A percentile compares a stretch with the other conserved stretches of the same genome.
These are phyloP conservation scores for Naegleria lovaniensis DNA, from an alignment of 208 protist genomes.

Conservation along the genomic window DNA sequence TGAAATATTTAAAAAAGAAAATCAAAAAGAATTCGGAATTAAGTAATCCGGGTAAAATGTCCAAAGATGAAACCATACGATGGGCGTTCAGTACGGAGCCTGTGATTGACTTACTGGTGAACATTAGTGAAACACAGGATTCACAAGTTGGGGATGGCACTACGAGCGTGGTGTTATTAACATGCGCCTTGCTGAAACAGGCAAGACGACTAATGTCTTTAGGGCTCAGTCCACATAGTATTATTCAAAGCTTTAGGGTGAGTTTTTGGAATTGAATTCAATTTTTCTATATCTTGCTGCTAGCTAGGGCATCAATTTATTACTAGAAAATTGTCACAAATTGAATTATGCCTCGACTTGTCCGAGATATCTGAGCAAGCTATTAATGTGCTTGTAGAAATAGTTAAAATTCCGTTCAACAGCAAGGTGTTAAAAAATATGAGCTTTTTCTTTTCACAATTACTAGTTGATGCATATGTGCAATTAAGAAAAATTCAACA, in stretches of 20 bases:
- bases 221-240: constrained; percentile 95
- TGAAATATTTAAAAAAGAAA: constrained; percentile 92
- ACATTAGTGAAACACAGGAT: constrained; percentile 97
- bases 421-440: neutral
- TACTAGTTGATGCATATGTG: constrained; percentile 31
- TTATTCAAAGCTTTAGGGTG: constrained; percentile 91
- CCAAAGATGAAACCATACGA: neutral
- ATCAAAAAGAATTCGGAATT: neutral
- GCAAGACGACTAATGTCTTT: constrained; percentile 97
- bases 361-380: neutral
- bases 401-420: neutral
- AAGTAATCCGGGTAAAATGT: constrained; percentile 44
- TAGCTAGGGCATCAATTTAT: neutral
- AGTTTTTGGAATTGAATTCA: constrained; percentile 35
- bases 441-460: neutral
- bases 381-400: neutral
- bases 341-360: neutral
- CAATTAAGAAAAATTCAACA: constrained; percentile 88
- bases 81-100: neutral
- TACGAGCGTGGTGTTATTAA: constrained; percentile 98
- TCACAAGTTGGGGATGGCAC: constrained; percentile 99
- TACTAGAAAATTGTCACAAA: neutral
- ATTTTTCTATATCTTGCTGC: neutral
- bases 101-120: constrained; percentile 70
- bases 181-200: constrained; percentile 93